A percentile compares a stretch with the other conserved stretches of the same genome.
phyloP scores from a whole-genome alignment of 768 basidiomycete species.

The Leccinum pellstonianum region DNA sequence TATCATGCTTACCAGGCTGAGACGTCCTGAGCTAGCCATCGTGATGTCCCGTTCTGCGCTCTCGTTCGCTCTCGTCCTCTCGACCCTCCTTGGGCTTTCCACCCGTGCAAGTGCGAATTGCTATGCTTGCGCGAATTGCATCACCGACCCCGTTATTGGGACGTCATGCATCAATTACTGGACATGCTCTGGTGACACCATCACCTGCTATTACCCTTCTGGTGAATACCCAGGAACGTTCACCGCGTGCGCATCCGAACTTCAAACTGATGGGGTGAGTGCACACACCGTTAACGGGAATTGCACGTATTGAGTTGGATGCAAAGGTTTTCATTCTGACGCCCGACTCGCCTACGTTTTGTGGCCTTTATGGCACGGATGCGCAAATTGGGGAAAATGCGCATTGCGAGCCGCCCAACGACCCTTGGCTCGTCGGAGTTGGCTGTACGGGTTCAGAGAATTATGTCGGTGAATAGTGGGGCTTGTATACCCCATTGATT shows the following conservation, averaged over 20 bases:
- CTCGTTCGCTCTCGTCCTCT: background rate
- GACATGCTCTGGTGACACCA: conserved; percentile 2
- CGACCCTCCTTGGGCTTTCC: conserved; percentile 3
- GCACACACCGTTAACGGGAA: background rate
- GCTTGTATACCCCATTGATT: too few species aligned
- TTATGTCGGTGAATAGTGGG: background rate
- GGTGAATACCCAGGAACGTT: background rate
- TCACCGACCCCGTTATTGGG: background rate
- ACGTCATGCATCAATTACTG: conserved; percentile 8
- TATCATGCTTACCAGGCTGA: too few species aligned
- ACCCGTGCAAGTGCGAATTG: background rate
- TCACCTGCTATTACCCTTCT: conserved; percentile 10
- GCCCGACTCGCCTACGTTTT: background rate
- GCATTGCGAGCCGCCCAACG: conserved; percentile 1
- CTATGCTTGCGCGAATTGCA: conserved; percentile 5
- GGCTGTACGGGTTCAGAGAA: too few species aligned
- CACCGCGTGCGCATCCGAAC: background rate
- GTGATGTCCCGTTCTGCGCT: background rate
- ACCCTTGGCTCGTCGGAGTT: background rate
- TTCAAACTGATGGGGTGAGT: background rate
- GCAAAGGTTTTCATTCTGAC: background rate
- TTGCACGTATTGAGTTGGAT: background rate
- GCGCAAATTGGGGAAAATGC: background rate
- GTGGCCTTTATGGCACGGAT: background rate
- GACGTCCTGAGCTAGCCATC: too few species aligned